These are phyloP conservation scores for Yarrowia phangngaensis DNA, from an alignment of 805 yeast genomes.

Conservation along the genomic window DNA sequence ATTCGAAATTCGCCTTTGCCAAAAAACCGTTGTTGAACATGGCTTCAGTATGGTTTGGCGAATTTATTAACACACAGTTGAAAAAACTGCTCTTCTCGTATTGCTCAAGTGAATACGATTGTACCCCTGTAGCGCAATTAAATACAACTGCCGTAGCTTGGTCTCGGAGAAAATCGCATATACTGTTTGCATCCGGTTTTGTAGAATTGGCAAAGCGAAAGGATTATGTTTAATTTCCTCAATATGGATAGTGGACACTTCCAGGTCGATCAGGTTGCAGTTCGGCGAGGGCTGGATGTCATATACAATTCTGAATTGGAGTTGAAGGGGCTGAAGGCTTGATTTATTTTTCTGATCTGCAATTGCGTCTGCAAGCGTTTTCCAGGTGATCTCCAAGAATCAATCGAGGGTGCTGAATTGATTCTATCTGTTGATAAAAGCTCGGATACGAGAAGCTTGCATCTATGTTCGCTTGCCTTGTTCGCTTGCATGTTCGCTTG, in stretches of 20 bases:
- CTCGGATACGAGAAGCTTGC: no score
- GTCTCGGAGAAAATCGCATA: not conserved
- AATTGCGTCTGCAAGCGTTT: no score
- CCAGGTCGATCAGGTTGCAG: not conserved
- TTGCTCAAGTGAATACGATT: constrained; percentile 29
- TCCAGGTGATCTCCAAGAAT: no score
- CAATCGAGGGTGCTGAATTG: no score
- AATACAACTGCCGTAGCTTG: not conserved
- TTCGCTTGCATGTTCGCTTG: no score
- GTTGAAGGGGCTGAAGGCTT: no score
- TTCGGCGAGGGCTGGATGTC: not conserved
- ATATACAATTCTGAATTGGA: no score
- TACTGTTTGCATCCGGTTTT: constrained; percentile 4
- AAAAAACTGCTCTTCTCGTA: constrained; percentile 24
- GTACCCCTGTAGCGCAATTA: constrained; percentile 28
- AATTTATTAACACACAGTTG: constrained; percentile 4
- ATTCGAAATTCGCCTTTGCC: constrained; percentile 32
- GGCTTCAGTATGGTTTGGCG: constrained; percentile 32
- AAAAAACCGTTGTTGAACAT: constrained; percentile 34
- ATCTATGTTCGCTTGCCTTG: no score
- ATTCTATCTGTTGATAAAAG: no score
- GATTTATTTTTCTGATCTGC: no score
- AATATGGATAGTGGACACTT: no score
- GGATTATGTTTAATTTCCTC: constrained; percentile 12
- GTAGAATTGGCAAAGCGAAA: not conserved